A percentile compares a stretch with the other conserved stretches of the same genome.
Evolutionary conservation across 768 basidiomycete species (phyloP).

Genomic region (Kwoniella europaea): DNA sequence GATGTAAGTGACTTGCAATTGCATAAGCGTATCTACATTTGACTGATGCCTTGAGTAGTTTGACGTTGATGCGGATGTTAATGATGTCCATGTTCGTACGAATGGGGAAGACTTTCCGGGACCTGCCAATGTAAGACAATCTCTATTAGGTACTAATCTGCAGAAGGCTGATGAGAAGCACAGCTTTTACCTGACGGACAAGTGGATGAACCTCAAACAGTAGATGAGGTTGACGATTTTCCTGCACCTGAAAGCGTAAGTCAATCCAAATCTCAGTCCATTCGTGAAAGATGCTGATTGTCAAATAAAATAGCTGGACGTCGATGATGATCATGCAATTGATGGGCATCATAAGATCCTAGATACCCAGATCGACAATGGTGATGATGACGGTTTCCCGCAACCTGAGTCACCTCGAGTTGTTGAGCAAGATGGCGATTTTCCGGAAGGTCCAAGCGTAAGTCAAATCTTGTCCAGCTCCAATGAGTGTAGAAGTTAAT

Average conservation of each 20-base stretch:
- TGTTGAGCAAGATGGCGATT: too few relatives aligned
- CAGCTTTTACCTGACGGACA: not conserved
- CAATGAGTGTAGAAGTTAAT: too few relatives aligned
- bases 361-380: not conserved
- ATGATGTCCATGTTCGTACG: not conserved
- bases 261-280: not conserved
- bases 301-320: not conserved
- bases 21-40: not conserved
- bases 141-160: not conserved
- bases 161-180: not conserved
- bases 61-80: not conserved
- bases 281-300: not conserved
- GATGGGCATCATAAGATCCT: not conserved
- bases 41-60: not conserved
- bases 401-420: too few relatives aligned
- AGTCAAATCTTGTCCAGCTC: too few relatives aligned
- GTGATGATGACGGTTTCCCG: not conserved
- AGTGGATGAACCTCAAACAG: not conserved
- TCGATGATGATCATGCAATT: not conserved
- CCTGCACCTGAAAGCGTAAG: conserved; percentile 14
- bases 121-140: not conserved
- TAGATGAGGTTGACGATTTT: conserved; percentile 14
- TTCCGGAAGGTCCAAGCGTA: too few relatives aligned
- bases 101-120: not conserved
- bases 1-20: not conserved